These are phyloP conservation scores for Podila epicladia DNA, from an alignment of 192 early-diverging fungal species.

Conservation along the genomic window DNA sequence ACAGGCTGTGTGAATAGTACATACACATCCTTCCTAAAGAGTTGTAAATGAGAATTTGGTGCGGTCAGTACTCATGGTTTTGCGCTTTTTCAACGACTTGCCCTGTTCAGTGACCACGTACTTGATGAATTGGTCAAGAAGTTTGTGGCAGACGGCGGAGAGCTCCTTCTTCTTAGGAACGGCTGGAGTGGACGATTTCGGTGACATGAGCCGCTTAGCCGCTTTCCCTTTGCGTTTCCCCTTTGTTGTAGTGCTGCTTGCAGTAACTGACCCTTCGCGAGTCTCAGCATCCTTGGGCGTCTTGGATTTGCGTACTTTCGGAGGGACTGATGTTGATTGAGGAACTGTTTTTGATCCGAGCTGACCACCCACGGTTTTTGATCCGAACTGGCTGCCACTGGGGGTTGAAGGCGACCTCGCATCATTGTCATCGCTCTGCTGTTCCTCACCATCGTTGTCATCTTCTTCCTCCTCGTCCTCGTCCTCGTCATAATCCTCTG, in stretches of 20 bases:
- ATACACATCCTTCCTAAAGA: constrained; percentile 1
- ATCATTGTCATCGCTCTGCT: constrained; percentile 22
- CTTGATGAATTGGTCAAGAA: constrained; percentile 73
- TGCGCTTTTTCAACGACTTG: too few species aligned
- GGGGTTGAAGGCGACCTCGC: constrained; percentile 10
- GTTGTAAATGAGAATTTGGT: not conserved
- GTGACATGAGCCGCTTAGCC: constrained; percentile 40
- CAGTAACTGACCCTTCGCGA: constrained; percentile 23
- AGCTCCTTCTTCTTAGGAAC: constrained; percentile 66
- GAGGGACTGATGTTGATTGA: not conserved
- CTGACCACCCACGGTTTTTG: constrained; percentile 21
- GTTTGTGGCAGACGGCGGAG: constrained; percentile 67
- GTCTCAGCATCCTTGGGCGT: not conserved
- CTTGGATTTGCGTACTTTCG: constrained; percentile 7
- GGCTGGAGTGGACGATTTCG: constrained; percentile 44
- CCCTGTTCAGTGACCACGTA: constrained; percentile 18
- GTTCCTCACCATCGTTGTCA: constrained; percentile 32
- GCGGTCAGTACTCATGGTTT: too few species aligned
- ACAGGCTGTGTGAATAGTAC: constrained; percentile 82
- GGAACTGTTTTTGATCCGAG: constrained; percentile 33
- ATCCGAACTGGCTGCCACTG: constrained; percentile 11
- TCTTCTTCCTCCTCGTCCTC: constrained; percentile 37
- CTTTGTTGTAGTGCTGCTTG: not conserved
- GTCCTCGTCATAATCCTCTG: constrained; percentile 49
- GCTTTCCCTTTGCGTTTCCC: constrained; percentile 30